Base-by-base conservation (phyloP, 805 yeast species). In the Yamadazyma takamatsuzukensis region DNA sequence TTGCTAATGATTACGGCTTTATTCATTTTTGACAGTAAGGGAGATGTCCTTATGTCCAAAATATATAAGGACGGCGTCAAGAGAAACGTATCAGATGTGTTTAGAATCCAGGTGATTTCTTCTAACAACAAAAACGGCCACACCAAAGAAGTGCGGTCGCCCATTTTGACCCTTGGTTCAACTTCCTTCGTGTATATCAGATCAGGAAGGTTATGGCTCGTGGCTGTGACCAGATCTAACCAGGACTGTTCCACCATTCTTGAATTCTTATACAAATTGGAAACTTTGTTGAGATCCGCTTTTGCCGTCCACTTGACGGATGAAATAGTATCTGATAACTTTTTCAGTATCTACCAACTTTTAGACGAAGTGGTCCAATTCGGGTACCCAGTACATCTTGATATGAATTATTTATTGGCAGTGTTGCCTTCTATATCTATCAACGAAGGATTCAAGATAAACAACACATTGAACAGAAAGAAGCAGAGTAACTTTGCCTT, bases 101-200 rank as follows among this genome's bases (percentile, higher is more conserved):
- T 90, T 51, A 73, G 96, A n/a, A 80, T 88, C 34, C 96, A 90
- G 52, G 96, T 90, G 17, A 86, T 90, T 25, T 68, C 84, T 33
- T 73, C 80, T 36, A 66, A 33, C 21, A 33, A 51, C 18, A 49
- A 52, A 27, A 32, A 16, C 31, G 36, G 40, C 15, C 26, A 34
- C 16, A 23, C 49, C 27, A 30, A 45, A 29, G 48, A 46, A 16
- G 53, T 49, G 29, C 50, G 64, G 30, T 62, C 67, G 32, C 72
- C 72, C 8, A 62, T 66, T 24, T 61, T 90, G 27, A 93, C 97
- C 0, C 61, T 93, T 27, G 97, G 97, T 1, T 85, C 95, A 0
- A 93, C 97, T 0, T 82, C 96, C 0, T 93, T 90, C 52, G 70
- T 87, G 33, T 89, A 87, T 50, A 79, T 85, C 29, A 76, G 75